Conservation (phyloP, 495 filamentous ascomycete genomes). For the Jackrogersella minutella region DNA sequence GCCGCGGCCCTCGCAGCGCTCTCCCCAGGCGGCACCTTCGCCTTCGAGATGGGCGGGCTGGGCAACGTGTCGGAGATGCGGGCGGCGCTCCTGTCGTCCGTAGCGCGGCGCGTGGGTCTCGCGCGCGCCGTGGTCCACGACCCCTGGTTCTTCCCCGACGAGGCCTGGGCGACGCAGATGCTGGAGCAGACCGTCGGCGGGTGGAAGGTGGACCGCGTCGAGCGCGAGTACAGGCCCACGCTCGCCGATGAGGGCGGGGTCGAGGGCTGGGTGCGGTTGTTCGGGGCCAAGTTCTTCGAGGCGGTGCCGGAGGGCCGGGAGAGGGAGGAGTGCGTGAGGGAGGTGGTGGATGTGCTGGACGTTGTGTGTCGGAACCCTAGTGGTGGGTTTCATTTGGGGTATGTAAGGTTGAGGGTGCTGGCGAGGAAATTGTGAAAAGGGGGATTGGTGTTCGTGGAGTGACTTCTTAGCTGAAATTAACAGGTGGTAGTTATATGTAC, state of each 20-base stretch:
- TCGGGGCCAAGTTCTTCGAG: constrained; percentile 66
- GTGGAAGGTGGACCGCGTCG: constrained; percentile 67
- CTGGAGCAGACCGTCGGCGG: constrained; percentile 61
- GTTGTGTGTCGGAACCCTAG: constrained; percentile 60
- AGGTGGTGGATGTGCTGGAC: constrained; percentile 66
- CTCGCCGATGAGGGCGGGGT: constrained; percentile 63
- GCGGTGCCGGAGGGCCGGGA: constrained; percentile 51
- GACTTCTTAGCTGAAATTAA: too few species aligned
- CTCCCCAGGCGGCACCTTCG: constrained; percentile 65
- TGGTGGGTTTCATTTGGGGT: constrained; percentile 70
- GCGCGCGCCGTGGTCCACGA: constrained; percentile 55
- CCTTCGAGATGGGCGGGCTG: constrained; percentile 77
- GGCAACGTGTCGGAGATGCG: constrained; percentile 75
- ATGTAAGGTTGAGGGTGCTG: constrained; percentile 73
- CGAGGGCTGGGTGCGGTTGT: constrained; percentile 75
- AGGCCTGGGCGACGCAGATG: constrained; percentile 58
- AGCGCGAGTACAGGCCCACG: constrained; percentile 73
- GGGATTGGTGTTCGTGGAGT: not conserved
- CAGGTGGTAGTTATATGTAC: too few species aligned
- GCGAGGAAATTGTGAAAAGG: constrained; percentile 59
- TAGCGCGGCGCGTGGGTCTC: constrained; percentile 62
- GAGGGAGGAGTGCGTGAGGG: constrained; percentile 62
- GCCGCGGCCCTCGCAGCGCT: constrained; percentile 58
- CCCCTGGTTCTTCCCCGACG: constrained; percentile 81
- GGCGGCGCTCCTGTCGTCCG: constrained; percentile 61